phyloP scores from a whole-genome alignment of 345 rosid genomes.

The Populus tremula region DNA sequence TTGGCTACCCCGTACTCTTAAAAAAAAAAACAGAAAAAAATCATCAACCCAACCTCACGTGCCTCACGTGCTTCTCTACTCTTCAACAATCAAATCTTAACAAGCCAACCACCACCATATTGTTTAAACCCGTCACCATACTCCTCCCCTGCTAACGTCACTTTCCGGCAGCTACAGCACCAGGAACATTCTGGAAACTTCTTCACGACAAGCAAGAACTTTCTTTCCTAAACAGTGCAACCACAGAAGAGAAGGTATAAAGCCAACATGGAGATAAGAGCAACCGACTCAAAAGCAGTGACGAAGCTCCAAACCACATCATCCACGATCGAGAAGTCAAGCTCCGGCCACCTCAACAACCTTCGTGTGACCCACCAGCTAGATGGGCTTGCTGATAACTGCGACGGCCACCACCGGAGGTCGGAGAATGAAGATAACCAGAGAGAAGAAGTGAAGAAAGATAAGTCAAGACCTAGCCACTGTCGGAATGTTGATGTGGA shows the following conservation, averaged over 20 bases:
- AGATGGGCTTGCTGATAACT: constrained; percentile 7
- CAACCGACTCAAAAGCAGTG: constrained; percentile 78
- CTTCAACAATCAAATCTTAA: not conserved
- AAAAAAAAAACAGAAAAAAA: no score
- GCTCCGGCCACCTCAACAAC: constrained; percentile 33
- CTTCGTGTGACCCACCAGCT: constrained; percentile 21
- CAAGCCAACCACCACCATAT: not conserved
- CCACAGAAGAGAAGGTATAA: constrained; percentile 91
- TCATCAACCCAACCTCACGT: not conserved
- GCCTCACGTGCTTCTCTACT: not conserved
- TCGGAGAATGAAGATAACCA: constrained; percentile 17
- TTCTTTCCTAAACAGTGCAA: constrained; percentile 51
- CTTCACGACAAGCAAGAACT: not conserved
- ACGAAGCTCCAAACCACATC: constrained; percentile 68
- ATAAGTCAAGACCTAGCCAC: constrained; percentile 12
- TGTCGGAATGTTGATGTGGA: constrained; percentile 18
- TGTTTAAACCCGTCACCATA: constrained; percentile 4
- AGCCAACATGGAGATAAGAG: constrained; percentile 79
- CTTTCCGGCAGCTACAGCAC: not conserved
- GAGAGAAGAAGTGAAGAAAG: constrained; percentile 6
- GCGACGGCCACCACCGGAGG: constrained; percentile 41
- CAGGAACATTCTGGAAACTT: not conserved
- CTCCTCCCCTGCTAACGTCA: not conserved
- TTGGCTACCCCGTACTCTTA: not conserved
- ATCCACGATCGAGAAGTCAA: constrained; percentile 52